Conservation (phyloP, 192 early-diverging fungal species). For the Coemansia sp. region DNA sequence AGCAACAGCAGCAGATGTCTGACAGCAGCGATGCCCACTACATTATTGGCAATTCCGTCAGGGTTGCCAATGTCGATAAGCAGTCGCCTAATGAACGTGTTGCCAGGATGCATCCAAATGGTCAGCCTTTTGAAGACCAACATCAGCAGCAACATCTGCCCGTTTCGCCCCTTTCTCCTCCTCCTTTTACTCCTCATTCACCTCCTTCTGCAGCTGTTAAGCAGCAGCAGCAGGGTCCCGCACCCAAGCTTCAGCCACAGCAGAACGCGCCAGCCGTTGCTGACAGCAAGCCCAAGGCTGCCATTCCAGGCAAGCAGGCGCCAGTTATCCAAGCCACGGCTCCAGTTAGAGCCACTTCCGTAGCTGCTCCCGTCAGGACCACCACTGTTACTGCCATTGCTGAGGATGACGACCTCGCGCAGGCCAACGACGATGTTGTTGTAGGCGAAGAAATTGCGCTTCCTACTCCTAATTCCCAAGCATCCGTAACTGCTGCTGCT, state of each 20-base stretch:
- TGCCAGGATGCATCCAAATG: background rate
- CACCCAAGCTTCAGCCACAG: slow-evolving; percentile 11
- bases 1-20: slow-evolving; percentile 15
- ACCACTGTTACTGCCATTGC: background rate
- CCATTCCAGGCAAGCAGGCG: slow-evolving; percentile 23
- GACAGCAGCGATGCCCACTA: background rate
- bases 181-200: no score
- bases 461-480: slow-evolving; percentile 5
- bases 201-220: background rate
- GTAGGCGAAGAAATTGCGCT: background rate
- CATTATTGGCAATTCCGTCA: background rate
- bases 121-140: background rate
- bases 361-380: background rate
- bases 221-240: background rate
- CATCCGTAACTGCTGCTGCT: background rate
- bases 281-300: slow-evolving; percentile 7
- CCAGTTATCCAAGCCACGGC: slow-evolving; percentile 20
- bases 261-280: background rate
- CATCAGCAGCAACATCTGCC: slow-evolving; percentile 16
- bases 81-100: background rate
- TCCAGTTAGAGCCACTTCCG: background rate
- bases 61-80: background rate
- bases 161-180: background rate
- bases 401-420: background rate
- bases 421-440: background rate